Evolutionary conservation across 2,329 filamentous ascomycete species (phyloP).

Genomic region (Colletotrichum sidae): DNA sequence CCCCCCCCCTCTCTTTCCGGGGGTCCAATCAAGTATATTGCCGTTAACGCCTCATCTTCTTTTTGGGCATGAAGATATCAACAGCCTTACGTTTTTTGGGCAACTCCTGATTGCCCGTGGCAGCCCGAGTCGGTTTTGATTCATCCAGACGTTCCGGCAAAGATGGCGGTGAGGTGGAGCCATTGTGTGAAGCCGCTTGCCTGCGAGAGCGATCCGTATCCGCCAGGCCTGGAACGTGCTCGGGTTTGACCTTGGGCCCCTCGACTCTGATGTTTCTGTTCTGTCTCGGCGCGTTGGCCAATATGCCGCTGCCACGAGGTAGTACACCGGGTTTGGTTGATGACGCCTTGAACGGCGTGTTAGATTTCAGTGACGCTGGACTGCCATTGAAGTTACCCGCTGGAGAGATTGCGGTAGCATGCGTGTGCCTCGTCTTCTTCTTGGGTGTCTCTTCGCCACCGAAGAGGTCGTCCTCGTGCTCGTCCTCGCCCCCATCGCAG

Average conservation of each 20-base stretch:
- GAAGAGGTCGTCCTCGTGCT: conserved; percentile 14
- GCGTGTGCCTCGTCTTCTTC: conserved; percentile 13
- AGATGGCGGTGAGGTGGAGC: conserved; percentile 40
- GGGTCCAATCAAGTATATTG: not conserved
- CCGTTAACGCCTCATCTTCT: conserved; percentile 46
- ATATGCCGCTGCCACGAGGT: conserved; percentile 16
- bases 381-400: not conserved
- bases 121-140: conserved; percentile 25
- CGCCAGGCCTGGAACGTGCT: not conserved
- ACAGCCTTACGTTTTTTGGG: conserved; percentile 57
- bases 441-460: conserved; percentile 23
- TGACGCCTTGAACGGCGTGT: not conserved
- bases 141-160: conserved; percentile 29
- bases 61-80: conserved; percentile 63
- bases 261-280: conserved; percentile 31
- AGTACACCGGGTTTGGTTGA: conserved; percentile 5
- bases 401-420: conserved; percentile 1
- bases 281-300: conserved; percentile 30
- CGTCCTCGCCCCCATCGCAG: conserved; percentile 26
- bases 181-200: conserved; percentile 1
- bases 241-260: conserved; percentile 17
- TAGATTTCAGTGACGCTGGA: too few relatives aligned
- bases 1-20: too few relatives aligned
- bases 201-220: conserved; percentile 20
- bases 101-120: conserved; percentile 20